Conservation (phyloP, 495 filamentous ascomycete genomes). For the Penicillium bialowiezense region DNA sequence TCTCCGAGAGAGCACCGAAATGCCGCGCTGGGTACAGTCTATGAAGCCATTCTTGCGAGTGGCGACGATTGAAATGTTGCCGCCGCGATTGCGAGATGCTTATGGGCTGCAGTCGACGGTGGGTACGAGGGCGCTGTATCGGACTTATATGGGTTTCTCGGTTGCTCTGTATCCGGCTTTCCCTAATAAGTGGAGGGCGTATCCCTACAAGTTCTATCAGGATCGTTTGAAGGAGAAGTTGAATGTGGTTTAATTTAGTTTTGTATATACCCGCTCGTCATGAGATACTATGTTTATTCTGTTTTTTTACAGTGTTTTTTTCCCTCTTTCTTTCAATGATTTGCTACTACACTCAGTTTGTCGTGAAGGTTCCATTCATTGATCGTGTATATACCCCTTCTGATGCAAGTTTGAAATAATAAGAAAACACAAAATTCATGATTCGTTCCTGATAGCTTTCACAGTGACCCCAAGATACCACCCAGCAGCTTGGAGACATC, state of each 20-base stretch:
- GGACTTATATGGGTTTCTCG: conserved; percentile 36
- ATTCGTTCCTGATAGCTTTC: not conserved
- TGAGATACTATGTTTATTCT: not conserved
- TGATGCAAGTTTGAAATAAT: conserved; percentile 2
- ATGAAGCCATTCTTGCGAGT: conserved; percentile 35
- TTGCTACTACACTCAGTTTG: too few relatives aligned
- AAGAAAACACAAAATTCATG: conserved; percentile 3
- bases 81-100: conserved; percentile 33
- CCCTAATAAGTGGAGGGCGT: conserved; percentile 29
- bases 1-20: conserved; percentile 22
- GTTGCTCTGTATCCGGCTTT: conserved; percentile 39
- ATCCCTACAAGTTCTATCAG: conserved; percentile 33
- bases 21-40: conserved; percentile 35
- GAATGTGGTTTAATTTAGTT: conserved; percentile 24
- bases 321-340: too few relatives aligned
- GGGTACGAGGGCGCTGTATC: conserved; percentile 31
- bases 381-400: conserved; percentile 14
- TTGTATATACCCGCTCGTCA: conserved; percentile 8
- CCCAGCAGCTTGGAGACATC: conserved; percentile 35
- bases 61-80: conserved; percentile 42
- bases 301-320: not conserved
- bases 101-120: conserved; percentile 38
- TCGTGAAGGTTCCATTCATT: conserved; percentile 4
- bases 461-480: conserved; percentile 26
- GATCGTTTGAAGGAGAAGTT: conserved; percentile 26